Evolutionary conservation across 805 yeast species (phyloP), one percentile per base, ranked within the genome.

Genomic region (Kockiozyma suomiensis): DNA sequence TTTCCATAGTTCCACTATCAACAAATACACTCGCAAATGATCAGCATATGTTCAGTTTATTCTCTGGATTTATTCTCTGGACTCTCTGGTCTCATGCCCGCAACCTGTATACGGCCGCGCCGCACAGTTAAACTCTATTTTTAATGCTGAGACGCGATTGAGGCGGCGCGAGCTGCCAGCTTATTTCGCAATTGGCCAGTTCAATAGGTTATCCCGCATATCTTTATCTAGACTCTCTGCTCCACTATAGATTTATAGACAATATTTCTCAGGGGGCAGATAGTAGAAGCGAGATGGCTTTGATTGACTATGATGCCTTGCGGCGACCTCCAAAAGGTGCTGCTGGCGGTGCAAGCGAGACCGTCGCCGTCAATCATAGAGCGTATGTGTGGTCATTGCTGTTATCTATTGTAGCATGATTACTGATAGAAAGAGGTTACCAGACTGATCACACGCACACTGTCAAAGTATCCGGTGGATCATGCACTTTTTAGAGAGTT

Each of bases 381-480:
- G 78, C 79, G 64, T 70, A 58, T 46, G 72, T 66, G n/a, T n/a
- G n/a, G n/a, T n/a, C n/a, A n/a, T n/a, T n/a, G n/a, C n/a, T n/a
- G n/a, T n/a, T n/a, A n/a, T n/a, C n/a, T n/a, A n/a, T n/a, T n/a
- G n/a, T n/a, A n/a, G n/a, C n/a, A n/a, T 33, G 38, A 13, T 33
- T 25, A 54, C 17, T 45, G 26, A 58, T n/a, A 7, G 13, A 2
- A 26, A 32, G 17, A 19, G 5, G 4, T 25, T 21, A 30, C 3
- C 50, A 70, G 72, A 2, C 69, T 76, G 15, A 76, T 76, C 38
- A 76, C 79, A 0, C 69, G 79, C 4, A 76, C 79, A 0, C 59
- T 76, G 48, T 75, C 79, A 2, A 76, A 76, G 56, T 76, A 76
- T 58, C 79, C 79, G 15, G 78, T 76, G 0, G 79, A 76, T 59